Evolutionary conservation across 2,329 filamentous ascomycete genomes (phyloP).

Genomic region (Aspergillus pseudonomiae): DNA sequence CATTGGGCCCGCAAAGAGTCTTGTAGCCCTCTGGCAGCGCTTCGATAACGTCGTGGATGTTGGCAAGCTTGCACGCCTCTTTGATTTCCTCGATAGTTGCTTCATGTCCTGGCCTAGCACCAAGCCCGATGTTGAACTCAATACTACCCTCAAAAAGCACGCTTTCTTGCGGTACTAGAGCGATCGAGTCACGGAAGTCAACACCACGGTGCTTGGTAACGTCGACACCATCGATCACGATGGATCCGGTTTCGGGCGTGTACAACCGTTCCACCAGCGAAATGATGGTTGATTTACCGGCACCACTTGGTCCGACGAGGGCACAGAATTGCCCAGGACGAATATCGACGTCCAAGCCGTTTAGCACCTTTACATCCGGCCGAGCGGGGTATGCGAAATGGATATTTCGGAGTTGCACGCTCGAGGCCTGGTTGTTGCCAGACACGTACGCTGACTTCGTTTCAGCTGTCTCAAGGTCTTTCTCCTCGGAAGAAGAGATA

Average conservation of each 20-base stretch:
- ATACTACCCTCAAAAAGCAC: constrained; percentile 53
- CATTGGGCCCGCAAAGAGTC: constrained; percentile 61
- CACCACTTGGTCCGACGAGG: constrained; percentile 69
- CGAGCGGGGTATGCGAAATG: constrained; percentile 68
- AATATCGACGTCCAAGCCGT: constrained; percentile 59
- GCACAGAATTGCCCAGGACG: constrained; percentile 46
- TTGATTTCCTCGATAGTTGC: constrained; percentile 64
- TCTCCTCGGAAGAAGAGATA: constrained; percentile 14
- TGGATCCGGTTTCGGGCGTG: constrained; percentile 51
- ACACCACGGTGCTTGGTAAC: constrained; percentile 43
- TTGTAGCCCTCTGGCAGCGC: constrained; percentile 67
- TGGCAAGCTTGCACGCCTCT: constrained; percentile 68
- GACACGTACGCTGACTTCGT: constrained; percentile 16
- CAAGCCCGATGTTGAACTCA: constrained; percentile 50
- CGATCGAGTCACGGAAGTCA: constrained; percentile 48
- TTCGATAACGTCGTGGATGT: constrained; percentile 70
- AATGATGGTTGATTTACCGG: constrained; percentile 69
- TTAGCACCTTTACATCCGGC: constrained; percentile 61
- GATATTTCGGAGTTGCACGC: constrained; percentile 62
- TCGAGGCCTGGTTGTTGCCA: constrained; percentile 37
- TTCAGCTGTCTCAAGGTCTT: constrained; percentile 29
- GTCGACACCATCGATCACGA: constrained; percentile 57
- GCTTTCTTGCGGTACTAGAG: constrained; percentile 53
- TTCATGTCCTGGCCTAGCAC: constrained; percentile 55
- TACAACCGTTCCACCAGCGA: constrained; percentile 61